phyloP scores from a whole-genome alignment of 2,329 filamentous ascomycete species.

The Sclerotinia borealis region DNA sequence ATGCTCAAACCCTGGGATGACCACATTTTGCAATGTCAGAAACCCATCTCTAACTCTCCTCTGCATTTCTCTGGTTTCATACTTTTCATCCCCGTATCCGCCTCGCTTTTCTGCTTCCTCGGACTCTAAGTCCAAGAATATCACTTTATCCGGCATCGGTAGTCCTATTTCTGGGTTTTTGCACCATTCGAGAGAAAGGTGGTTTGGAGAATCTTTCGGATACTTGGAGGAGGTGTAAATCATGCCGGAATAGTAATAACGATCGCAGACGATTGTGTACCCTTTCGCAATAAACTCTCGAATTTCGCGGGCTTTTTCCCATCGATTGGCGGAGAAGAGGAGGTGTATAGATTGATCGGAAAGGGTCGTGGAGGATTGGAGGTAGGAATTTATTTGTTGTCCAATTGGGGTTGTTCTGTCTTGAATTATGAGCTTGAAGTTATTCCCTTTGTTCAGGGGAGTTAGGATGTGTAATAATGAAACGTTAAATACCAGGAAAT shows the following conservation, averaged over 20 bases:
- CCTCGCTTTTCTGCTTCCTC: conserved; percentile 67
- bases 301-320: conserved; percentile 50
- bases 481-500: conserved; percentile 52
- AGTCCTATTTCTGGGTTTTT: conserved; percentile 78
- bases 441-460: not conserved
- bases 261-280: conserved; percentile 75
- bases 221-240: conserved; percentile 89
- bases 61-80: conserved; percentile 83
- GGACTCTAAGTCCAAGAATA: conserved; percentile 80
- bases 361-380: conserved; percentile 52
- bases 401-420: conserved; percentile 64
- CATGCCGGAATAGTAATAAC: conserved; percentile 92
- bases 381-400: conserved; percentile 61
- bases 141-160: conserved; percentile 76
- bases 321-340: conserved; percentile 67
- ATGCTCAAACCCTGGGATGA: conserved; percentile 36
- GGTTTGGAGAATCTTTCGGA: conserved; percentile 44
- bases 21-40: conserved; percentile 41
- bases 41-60: conserved; percentile 71
- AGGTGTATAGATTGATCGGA: conserved; percentile 68
- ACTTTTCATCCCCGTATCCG: conserved; percentile 85
- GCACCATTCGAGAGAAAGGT: conserved; percentile 70
- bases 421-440: conserved; percentile 28
- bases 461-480: not conserved
- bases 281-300: conserved; percentile 53